Conservation (phyloP, 2,329 filamentous ascomycete species). For the Fusarium transvaalense region DNA sequence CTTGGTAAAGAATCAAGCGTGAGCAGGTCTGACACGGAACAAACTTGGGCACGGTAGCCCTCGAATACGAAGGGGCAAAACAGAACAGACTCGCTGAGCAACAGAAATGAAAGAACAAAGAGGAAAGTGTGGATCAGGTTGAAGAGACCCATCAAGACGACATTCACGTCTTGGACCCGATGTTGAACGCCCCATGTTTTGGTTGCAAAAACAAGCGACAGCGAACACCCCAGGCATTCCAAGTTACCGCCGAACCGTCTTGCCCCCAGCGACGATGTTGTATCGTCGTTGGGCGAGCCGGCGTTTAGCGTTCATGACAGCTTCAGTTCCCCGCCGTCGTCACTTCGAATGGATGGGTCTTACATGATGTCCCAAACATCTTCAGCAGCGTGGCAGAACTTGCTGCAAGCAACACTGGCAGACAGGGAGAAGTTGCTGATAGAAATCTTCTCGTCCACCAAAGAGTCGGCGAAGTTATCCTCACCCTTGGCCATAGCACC, state of each 20-base stretch:
- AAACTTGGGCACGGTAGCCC: conserved; percentile 6
- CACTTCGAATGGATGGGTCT: conserved; percentile 40
- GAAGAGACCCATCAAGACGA: conserved; percentile 72
- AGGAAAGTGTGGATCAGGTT: conserved; percentile 66
- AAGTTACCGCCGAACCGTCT: conserved; percentile 63
- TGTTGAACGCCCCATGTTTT: conserved; percentile 86
- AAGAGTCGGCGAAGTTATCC: conserved; percentile 93
- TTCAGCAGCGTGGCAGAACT: conserved; percentile 98
- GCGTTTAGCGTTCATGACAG: conserved; percentile 44
- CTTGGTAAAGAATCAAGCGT: conserved; percentile 1
- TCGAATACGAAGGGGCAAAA: conserved; percentile 18
- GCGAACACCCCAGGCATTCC: conserved; percentile 76
- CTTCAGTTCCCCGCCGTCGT: conserved; percentile 33
- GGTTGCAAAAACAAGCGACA: conserved; percentile 88
- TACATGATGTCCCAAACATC: conserved; percentile 96
- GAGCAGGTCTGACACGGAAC: neutral
- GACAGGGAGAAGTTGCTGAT: conserved; percentile 99
- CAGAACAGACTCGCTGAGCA: conserved; percentile 31
- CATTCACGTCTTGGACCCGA: conserved; percentile 73
- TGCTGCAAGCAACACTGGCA: conserved; percentile 98
- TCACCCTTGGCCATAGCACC: conserved; percentile 98
- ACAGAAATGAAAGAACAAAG: conserved; percentile 34
- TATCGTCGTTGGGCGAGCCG: conserved; percentile 68
- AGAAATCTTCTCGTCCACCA: conserved; percentile 96
- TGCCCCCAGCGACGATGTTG: conserved; percentile 73